Percentiles rank a stretch among this genome's conserved stretches.
Conservation (phyloP, 1,284 basidiomycete genomes). For the Malassezia equina region DNA sequence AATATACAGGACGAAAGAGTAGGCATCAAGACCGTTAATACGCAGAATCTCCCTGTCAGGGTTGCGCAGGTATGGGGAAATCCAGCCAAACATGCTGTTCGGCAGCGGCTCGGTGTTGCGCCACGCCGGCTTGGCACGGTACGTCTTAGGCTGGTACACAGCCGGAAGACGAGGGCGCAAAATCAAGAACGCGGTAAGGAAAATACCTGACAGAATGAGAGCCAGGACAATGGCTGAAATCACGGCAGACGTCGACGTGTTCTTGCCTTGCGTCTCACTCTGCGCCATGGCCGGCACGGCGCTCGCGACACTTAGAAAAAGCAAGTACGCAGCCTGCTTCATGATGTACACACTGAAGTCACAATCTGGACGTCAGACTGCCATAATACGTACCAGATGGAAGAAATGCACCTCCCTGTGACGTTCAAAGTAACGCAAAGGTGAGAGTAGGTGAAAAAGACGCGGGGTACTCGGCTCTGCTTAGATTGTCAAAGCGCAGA, state of each 20-base stretch:
- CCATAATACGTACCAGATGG: not conserved
- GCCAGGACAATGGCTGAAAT: slow-evolving; percentile 45
- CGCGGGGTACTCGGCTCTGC: not conserved
- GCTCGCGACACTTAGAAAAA: slow-evolving; percentile 17
- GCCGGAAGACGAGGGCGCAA: slow-evolving; percentile 47
- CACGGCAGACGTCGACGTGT: slow-evolving; percentile 38
- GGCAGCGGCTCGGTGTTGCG: slow-evolving; percentile 45
- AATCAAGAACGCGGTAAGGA: slow-evolving; percentile 46
- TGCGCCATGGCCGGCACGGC: slow-evolving; percentile 17
- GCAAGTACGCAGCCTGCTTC: slow-evolving; percentile 17
- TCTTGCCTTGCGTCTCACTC: slow-evolving; percentile 13
- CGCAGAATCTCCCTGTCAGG: slow-evolving; percentile 41
- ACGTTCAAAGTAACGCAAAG: not conserved
- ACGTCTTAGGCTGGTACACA: slow-evolving; percentile 49
- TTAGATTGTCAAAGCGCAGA: not conserved
- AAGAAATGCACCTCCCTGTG: not conserved
- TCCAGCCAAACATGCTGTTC: slow-evolving; percentile 47
- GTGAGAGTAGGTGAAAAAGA: not conserved
- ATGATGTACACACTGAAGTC: not conserved
- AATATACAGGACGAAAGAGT: slow-evolving; percentile 81
- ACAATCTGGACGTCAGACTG: not conserved
- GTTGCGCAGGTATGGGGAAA: slow-evolving; percentile 45
- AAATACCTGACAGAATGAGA: slow-evolving; percentile 35
- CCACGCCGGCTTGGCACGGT: slow-evolving; percentile 39
- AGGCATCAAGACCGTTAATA: slow-evolving; percentile 80